These are phyloP conservation scores for Zygnema cylindricum DNA, from an alignment of 139 green algal genomes.

Conservation along the genomic window DNA sequence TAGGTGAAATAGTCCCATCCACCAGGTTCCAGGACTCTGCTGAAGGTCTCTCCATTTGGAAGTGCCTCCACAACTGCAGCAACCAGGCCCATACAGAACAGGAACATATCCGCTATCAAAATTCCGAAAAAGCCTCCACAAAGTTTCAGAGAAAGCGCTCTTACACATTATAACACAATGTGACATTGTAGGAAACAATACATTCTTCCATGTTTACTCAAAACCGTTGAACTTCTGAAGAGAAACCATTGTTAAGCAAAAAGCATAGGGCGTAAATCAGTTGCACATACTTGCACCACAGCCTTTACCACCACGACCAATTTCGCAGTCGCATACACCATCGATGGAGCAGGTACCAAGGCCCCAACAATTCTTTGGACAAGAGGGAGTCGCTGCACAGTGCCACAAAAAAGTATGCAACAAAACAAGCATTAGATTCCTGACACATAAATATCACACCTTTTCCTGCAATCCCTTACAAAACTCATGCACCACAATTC, in stretches of 20 bases:
- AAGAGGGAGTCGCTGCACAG: not conserved
- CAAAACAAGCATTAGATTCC: too few species aligned
- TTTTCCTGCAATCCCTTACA: too few species aligned
- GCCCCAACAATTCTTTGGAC: not conserved
- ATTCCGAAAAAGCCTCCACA: not conserved
- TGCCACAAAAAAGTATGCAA: not conserved
- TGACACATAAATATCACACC: too few species aligned
- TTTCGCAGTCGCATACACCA: slow-evolving; percentile 32
- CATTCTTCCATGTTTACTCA: not conserved
- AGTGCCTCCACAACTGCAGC: not conserved
- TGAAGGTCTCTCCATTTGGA: not conserved
- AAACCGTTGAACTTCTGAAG: not conserved
- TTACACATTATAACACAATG: not conserved
- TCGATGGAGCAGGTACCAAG: slow-evolving; percentile 6
- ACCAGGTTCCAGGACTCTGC: not conserved
- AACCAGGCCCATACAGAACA: not conserved
- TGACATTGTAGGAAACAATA: not conserved
- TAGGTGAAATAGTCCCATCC: not conserved
- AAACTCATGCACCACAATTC: not conserved
- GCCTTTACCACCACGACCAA: slow-evolving; percentile 46
- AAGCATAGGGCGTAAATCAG: not conserved
- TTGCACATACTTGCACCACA: slow-evolving; percentile 32
- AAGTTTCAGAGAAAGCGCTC: not conserved
- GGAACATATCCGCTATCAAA: not conserved
- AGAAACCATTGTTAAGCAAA: not conserved